Conservation (phyloP, 2,329 filamentous ascomycete genomes). For the Talaromyces sp. region DNA sequence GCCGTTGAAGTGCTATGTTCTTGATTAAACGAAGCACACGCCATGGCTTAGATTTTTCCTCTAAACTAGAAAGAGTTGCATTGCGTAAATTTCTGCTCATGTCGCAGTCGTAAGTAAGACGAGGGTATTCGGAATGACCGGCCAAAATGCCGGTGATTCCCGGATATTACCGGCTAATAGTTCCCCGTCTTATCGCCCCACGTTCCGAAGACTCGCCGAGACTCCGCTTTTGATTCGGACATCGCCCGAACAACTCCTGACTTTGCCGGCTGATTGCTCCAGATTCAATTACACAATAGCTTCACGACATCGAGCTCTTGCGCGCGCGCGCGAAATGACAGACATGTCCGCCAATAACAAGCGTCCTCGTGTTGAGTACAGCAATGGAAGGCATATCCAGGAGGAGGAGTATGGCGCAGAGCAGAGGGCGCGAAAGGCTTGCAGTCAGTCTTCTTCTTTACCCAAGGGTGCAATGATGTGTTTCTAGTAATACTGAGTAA, state of each 20-base stretch:
- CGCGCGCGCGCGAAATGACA: not conserved
- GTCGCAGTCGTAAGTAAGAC: too few species aligned
- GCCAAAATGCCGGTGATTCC: not conserved
- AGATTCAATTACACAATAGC: not conserved
- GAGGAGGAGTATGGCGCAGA: conserved; percentile 13
- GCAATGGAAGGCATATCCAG: not conserved
- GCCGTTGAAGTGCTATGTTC: not conserved
- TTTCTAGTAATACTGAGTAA: conserved; percentile 8
- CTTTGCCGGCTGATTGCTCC: not conserved
- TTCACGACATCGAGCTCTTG: not conserved
- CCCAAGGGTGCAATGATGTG: not conserved
- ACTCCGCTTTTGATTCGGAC: not conserved
- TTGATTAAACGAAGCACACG: not conserved
- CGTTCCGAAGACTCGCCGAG: not conserved
- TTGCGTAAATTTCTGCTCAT: not conserved
- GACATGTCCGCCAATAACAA: conserved; percentile 17
- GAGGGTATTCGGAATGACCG: not conserved
- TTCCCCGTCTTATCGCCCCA: not conserved
- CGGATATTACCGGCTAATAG: conserved; percentile 1
- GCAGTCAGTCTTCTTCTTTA: conserved; percentile 12
- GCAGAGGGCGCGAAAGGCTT: conserved; percentile 21
- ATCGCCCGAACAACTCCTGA: conserved; percentile 6
- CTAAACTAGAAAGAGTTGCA: not conserved
- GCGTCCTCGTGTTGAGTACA: conserved; percentile 9
- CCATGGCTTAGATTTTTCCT: not conserved